phyloP scores from a whole-genome alignment of 257 asterid species.

The Ophiorrhiza pumila region DNA sequence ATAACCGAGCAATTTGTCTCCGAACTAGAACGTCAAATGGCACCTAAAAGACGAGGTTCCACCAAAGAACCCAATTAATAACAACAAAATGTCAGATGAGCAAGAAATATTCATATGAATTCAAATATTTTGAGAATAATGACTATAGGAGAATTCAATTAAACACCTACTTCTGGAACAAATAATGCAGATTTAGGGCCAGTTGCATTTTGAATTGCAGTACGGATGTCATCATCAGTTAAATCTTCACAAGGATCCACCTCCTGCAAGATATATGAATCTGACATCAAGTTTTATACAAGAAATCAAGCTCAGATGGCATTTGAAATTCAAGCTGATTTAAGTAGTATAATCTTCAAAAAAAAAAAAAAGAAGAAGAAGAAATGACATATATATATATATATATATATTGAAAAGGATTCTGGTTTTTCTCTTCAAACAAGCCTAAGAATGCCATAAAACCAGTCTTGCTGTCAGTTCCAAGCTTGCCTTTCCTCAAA shows the following conservation, averaged over 20 bases:
- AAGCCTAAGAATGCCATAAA: too few relatives aligned
- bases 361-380: not conserved
- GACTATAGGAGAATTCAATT: not conserved
- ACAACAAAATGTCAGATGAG: not conserved
- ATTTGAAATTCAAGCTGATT: not conserved
- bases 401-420: not conserved
- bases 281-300: constrained; percentile 9
- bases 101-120: not conserved
- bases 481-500: not conserved
- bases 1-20: constrained; percentile 80
- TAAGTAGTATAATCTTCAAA: not conserved
- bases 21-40: constrained; percentile 95
- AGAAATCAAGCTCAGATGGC: constrained; percentile 5
- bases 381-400: not conserved
- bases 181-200: constrained; percentile 84
- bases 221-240: constrained; percentile 90
- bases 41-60: constrained; percentile 44
- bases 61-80: not conserved
- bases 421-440: not conserved
- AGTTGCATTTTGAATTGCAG: constrained; percentile 90
- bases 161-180: constrained; percentile 77
- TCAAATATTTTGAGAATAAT: not conserved
- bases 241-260: constrained; percentile 94
- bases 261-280: constrained; percentile 51
- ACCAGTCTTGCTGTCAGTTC: not conserved